Conservation (phyloP, 345 rosid genomes). For the Populus tremula region DNA sequence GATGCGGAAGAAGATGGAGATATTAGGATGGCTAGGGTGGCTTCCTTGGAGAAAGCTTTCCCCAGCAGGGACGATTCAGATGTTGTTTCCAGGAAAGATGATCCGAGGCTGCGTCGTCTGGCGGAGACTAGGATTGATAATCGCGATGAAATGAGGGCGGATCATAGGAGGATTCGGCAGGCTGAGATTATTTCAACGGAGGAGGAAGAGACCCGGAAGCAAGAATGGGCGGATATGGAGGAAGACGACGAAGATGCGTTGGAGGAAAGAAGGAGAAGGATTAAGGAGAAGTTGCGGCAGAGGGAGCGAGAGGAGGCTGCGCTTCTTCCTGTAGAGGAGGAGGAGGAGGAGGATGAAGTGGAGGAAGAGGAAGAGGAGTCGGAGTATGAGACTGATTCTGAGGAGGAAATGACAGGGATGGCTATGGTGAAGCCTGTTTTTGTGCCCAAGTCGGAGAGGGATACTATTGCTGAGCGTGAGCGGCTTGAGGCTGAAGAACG, state of each 20-base stretch:
- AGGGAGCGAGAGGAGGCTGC: constrained; percentile 55
- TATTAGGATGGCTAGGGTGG: constrained; percentile 48
- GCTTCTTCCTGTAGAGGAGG: constrained; percentile 51
- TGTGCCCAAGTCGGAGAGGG: constrained; percentile 70
- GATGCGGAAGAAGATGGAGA: constrained; percentile 63
- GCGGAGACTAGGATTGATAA: constrained; percentile 57
- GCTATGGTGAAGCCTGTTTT: constrained; percentile 67
- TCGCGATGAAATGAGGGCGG: constrained; percentile 67
- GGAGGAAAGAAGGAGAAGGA: constrained; percentile 55
- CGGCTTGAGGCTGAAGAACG: constrained; percentile 60
- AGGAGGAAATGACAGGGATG: constrained; percentile 55
- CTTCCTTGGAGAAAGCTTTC: constrained; percentile 53
- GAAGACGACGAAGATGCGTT: constrained; percentile 64
- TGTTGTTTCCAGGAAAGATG: constrained; percentile 44
- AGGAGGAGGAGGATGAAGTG: constrained; percentile 53
- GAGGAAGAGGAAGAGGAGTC: constrained; percentile 67
- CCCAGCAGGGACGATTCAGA: constrained; percentile 41
- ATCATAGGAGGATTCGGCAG: constrained; percentile 58
- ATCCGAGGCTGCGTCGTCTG: constrained; percentile 66
- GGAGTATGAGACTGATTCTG: constrained; percentile 77
- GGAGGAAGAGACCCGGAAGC: constrained; percentile 51
- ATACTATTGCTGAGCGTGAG: constrained; percentile 70
- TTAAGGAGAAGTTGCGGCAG: constrained; percentile 48
- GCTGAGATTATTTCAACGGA: constrained; percentile 62
- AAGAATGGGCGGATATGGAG: constrained; percentile 44